phyloP scores from a whole-genome alignment of 371 early-diverging fungal species.

The Mucor sp. region DNA sequence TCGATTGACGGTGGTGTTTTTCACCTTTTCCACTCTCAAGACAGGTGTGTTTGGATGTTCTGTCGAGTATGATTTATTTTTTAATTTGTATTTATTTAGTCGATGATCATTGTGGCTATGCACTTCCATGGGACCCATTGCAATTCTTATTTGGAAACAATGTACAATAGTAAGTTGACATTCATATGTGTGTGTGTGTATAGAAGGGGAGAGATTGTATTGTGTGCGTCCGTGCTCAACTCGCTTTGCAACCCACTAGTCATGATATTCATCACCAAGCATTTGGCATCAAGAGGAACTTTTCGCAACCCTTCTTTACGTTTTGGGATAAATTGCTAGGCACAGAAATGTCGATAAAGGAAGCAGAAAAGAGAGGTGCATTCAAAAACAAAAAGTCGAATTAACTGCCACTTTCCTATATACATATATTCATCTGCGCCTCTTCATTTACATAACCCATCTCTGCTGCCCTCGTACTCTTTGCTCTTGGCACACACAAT shows the following conservation, averaged over 20 bases:
- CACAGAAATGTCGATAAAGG: conserved; percentile 29
- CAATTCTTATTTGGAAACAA: conserved; percentile 70
- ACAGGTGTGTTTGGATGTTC: conserved; percentile 45
- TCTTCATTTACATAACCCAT: neutral
- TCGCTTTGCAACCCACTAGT: conserved; percentile 31
- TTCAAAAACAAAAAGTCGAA: conserved; percentile 5
- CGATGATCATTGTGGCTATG: conserved; percentile 83
- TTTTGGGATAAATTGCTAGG: conserved; percentile 66
- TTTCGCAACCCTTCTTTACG: conserved; percentile 75
- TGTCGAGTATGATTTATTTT: neutral
- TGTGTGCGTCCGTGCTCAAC: neutral
- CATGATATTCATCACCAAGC: conserved; percentile 73
- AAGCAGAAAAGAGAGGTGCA: conserved; percentile 17
- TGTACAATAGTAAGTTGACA: conserved; percentile 63
- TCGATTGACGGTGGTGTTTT: conserved; percentile 66
- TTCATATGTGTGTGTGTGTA: neutral
- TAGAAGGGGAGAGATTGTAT: neutral
- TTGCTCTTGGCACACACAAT: neutral
- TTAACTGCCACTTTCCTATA: neutral
- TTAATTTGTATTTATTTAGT: conserved; percentile 32
- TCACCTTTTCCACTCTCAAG: conserved; percentile 75
- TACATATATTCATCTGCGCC: neutral
- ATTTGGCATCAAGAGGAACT: conserved; percentile 69
- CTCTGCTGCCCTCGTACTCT: neutral
- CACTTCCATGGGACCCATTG: conserved; percentile 79